phyloP scores from a whole-genome alignment of 345 rosid genomes.

The Trapa incisa region DNA sequence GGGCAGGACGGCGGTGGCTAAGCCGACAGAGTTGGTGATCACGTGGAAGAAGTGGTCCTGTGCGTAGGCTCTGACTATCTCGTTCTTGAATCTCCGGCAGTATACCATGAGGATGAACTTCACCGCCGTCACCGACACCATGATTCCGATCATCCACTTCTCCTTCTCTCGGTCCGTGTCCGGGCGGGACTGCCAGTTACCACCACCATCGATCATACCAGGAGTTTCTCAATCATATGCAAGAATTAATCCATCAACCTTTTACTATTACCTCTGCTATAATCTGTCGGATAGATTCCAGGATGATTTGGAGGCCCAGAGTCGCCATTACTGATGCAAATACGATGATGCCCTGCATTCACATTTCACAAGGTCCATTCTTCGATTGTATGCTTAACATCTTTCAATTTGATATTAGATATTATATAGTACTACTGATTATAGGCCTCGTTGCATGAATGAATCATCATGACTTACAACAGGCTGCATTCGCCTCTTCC shows the following conservation, averaged over 20 bases:
- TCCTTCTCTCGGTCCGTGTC: slow-evolving; percentile 13
- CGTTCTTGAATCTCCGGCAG: slow-evolving; percentile 29
- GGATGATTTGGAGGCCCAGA: slow-evolving; percentile 26
- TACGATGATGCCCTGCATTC: slow-evolving; percentile 19
- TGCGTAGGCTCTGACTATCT: slow-evolving; percentile 23
- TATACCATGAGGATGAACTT: slow-evolving; percentile 28
- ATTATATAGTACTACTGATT: too few relatives aligned
- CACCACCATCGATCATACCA: not conserved
- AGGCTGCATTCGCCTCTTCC: slow-evolving; percentile 83
- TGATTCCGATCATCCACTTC: slow-evolving; percentile 32
- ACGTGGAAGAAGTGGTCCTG: slow-evolving; percentile 32
- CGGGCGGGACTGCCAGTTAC: slow-evolving; percentile 15
- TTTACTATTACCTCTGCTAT: slow-evolving; percentile 15
- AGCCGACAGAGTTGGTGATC: slow-evolving; percentile 25
- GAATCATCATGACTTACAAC: slow-evolving; percentile 30
- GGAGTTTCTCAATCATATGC: too few relatives aligned
- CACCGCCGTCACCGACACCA: slow-evolving; percentile 21
- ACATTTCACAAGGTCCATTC: not conserved
- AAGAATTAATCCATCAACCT: too few relatives aligned
- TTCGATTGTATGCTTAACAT: too few relatives aligned
- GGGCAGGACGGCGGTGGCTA: slow-evolving; percentile 20
- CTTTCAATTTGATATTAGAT: too few relatives aligned
- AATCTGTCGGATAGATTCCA: slow-evolving; percentile 23
- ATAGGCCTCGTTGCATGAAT: too few relatives aligned
- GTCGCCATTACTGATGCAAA: slow-evolving; percentile 34